Evolutionary conservation across 805 yeast genomes (phyloP), one percentile per base, ranked within the genome.

Genomic region (Clavispora santaluciae): DNA sequence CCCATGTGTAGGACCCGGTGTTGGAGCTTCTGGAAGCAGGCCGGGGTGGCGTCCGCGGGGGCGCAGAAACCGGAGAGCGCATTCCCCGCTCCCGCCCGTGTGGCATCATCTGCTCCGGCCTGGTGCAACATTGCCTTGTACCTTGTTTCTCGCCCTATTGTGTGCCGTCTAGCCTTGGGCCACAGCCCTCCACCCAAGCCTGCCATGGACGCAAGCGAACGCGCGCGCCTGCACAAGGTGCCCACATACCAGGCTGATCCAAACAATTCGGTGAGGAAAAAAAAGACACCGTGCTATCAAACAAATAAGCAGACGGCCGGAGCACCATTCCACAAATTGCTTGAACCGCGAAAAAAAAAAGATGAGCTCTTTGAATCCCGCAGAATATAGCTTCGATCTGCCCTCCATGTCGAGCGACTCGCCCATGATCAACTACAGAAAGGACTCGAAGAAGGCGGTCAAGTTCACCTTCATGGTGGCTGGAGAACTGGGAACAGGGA

Each of bases 401-500:
- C 66, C 63, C 22, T 50, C 63, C 13, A 39, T 46, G 45, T 26
- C 38, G 40, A 41, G 51, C 42, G 50, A 56, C 44, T 68, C 73
- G 22, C 73, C 75, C 42, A 66, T 69, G 66, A 68, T 69, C 54
- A 68, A 68, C 52, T 69, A 83, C 49, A 72, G 81, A 41, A 83
- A 80, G 57, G 90, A 84, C 53, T 76, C 79, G 48, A 81, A 77
- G 55, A 80, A 85, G 54, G 89, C 87, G 28, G 72, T 83, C 55
- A 79, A 83, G 48, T 84, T 84, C 66, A 79, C 89, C 29, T 67
- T 85, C 52, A 73, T 85, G 79, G 73, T 83, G 13, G 78, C 81
- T 18, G 95, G 95, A 15, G 76, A 78, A 35, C 73, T 80, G 46
- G 91, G 91, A 13, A 76, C 86, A 0, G 95, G 95, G 9, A 85